Base-by-base conservation (phyloP, 2,329 filamentous ascomycete genomes). In the Ophiostoma ips region DNA sequence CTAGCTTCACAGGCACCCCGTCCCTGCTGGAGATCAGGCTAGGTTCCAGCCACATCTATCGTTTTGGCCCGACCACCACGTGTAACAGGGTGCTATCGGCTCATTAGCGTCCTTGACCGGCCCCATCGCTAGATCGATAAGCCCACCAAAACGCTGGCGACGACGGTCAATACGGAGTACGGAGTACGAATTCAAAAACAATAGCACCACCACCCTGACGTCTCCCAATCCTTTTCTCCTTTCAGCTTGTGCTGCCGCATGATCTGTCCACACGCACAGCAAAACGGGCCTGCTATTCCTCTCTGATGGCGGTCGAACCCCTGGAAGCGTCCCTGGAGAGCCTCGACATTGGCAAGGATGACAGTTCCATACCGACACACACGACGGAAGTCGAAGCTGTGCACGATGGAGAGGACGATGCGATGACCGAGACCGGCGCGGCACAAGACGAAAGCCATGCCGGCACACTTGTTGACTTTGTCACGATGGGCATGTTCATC, bases 401-500 rank as follows among this genome's bases (percentile, higher is more conserved):
- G 11, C 37, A 12, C 13, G 24, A 44, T 19, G 43, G 12, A 6
- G 19, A 18, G 11, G 15, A 8, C 15, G 21, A 7, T 16, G 36
- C 16, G n/a, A 6, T 5, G 9, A 6, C 28, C 16, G 48, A n/a
- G 9, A 13, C 18, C 18, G 5, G 13, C 15, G 36, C 30, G 31
- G 34, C 21, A n/a, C 28, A 28, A 11, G 38, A 35, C 21, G 46
- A 31, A n/a, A 19, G 16, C 21, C n/a, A 36, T 11, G 45, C 43
- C 3, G 45, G n/a, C n/a, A 46, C 13, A 28, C 11, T 59, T 31
- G 58, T 83, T 48, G 80, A 84, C 56, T 83, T 85, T 63, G 77
- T 81, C 53, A 83, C 80, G 0, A 60, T 85, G 59, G 82, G 81
- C 59, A 84, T 85, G 81, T 81, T 85, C 59, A 85, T 84, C 47